Percentiles rank a stretch among this genome's conserved stretches.
These are phyloP conservation scores for Ganoderma multipileum DNA, from an alignment of 1,284 basidiomycete genomes.

Conservation along the genomic window DNA sequence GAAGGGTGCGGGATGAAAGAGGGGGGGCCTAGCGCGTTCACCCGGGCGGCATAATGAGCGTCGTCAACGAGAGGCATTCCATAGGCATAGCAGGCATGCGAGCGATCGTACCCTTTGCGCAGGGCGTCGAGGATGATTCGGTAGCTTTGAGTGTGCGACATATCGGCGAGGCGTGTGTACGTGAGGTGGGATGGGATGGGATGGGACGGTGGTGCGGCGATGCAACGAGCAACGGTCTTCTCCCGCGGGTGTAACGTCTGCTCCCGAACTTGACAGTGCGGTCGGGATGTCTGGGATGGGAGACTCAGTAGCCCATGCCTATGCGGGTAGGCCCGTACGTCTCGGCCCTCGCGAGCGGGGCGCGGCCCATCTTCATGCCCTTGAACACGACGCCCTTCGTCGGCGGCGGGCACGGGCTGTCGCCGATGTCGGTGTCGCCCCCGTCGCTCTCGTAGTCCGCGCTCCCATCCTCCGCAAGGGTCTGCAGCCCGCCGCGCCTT, in stretches of 20 bases:
- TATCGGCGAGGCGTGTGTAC: slow-evolving; percentile 13
- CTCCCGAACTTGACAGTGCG: not conserved
- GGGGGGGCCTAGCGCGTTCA: slow-evolving; percentile 21
- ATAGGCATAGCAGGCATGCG: slow-evolving; percentile 28
- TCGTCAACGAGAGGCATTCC: slow-evolving; percentile 31
- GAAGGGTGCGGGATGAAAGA: slow-evolving; percentile 12
- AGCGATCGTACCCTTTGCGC: slow-evolving; percentile 10
- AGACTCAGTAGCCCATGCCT: slow-evolving; percentile 32
- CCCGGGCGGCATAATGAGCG: slow-evolving; percentile 34
- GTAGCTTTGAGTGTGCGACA: slow-evolving; percentile 20
- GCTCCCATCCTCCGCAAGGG: slow-evolving; percentile 71
- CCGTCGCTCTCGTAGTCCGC: slow-evolving; percentile 65
- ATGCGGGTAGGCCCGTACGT: slow-evolving; percentile 64
- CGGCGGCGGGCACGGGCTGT: slow-evolving; percentile 83
- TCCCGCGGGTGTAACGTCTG: not conserved
- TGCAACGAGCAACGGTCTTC: slow-evolving; percentile 21
- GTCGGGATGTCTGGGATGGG: not conserved
- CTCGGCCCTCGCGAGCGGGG: slow-evolving; percentile 61
- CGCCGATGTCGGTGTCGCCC: slow-evolving; percentile 77
- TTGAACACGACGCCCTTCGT: slow-evolving; percentile 60
- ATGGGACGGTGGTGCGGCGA: slow-evolving; percentile 7
- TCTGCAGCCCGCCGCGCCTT: slow-evolving; percentile 60
- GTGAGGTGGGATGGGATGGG: not conserved
- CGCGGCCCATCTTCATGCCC: slow-evolving; percentile 57
- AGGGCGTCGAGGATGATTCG: slow-evolving; percentile 16